Conservation (phyloP, 169 alveolate species). For the Blepharisma undulans region DNA sequence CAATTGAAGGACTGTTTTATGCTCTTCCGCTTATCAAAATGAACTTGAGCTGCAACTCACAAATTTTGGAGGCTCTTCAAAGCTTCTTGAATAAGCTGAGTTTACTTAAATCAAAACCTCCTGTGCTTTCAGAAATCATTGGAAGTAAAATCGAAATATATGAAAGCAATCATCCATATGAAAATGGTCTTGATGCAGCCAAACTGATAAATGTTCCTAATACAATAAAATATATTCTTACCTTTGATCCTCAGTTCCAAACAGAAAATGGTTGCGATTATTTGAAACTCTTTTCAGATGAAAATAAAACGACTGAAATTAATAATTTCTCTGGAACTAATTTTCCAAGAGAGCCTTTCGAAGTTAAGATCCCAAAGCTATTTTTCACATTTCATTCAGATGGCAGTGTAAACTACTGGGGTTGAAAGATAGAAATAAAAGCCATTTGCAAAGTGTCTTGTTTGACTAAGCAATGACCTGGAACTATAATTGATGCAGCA, state of each 20-base stretch:
- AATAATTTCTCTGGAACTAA: neutral
- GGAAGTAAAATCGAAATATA: conserved; percentile 3
- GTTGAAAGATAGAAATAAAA: neutral
- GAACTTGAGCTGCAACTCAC: neutral
- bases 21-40: neutral
- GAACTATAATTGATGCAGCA: neutral
- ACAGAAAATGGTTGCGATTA: conserved; percentile 41
- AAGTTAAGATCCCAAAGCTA: neutral
- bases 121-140: neutral
- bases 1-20: neutral
- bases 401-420: conserved; percentile 12
- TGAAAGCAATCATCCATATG: conserved; percentile 26
- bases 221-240: neutral
- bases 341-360: neutral
- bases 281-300: conserved; percentile 20
- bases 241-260: conserved; percentile 39
- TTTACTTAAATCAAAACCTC: neutral
- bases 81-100: neutral
- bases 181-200: neutral
- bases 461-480: conserved; percentile 40
- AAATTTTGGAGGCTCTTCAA: neutral
- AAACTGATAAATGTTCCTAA: neutral
- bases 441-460: too few relatives aligned
- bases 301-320: neutral
- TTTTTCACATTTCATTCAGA: conserved; percentile 25